These are phyloP conservation scores for Calocera viscosa DNA, from an alignment of 768 basidiomycete species.

Conservation along the genomic window DNA sequence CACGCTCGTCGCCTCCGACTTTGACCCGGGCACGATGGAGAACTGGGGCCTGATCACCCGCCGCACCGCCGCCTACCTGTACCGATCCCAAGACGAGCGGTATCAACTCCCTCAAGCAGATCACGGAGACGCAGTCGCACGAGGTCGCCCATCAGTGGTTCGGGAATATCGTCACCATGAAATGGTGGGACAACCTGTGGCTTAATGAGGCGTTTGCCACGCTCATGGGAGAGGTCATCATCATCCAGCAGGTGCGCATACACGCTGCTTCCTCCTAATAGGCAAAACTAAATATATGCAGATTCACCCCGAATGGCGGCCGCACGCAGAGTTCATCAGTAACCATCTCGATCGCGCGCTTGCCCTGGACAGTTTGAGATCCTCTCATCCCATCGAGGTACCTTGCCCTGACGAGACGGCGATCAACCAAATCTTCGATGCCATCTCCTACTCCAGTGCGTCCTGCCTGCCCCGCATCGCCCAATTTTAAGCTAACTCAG, in stretches of 20 bases:
- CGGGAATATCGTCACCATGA: slow-evolving; percentile 87
- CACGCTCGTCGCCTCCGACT: slow-evolving; percentile 77
- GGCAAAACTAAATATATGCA: slow-evolving; percentile 28
- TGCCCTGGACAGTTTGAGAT: slow-evolving; percentile 71
- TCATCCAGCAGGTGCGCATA: slow-evolving; percentile 30
- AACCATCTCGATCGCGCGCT: slow-evolving; percentile 62
- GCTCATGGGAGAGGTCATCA: slow-evolving; percentile 79
- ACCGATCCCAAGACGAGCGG: slow-evolving; percentile 64
- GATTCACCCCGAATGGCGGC: slow-evolving; percentile 62
- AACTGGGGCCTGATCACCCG: slow-evolving; percentile 92
- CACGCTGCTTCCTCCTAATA: slow-evolving; percentile 45
- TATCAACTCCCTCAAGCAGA: slow-evolving; percentile 59
- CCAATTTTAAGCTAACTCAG: slow-evolving; percentile 35
- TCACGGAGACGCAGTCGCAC: slow-evolving; percentile 68
- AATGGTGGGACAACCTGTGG: slow-evolving; percentile 72
- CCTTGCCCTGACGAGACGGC: slow-evolving; percentile 75
- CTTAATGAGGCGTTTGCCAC: slow-evolving; percentile 64
- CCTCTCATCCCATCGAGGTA: slow-evolving; percentile 88
- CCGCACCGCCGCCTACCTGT: slow-evolving; percentile 63
- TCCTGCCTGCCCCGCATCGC: slow-evolving; percentile 15
- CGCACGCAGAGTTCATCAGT: slow-evolving; percentile 70
- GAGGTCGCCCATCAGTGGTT: slow-evolving; percentile 72
- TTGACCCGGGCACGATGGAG: slow-evolving; percentile 88
- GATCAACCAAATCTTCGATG: slow-evolving; percentile 86
- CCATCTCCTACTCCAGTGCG: slow-evolving; percentile 68